phyloP scores from a whole-genome alignment of 2,329 filamentous ascomycete genomes.

The Capronia coronata region DNA sequence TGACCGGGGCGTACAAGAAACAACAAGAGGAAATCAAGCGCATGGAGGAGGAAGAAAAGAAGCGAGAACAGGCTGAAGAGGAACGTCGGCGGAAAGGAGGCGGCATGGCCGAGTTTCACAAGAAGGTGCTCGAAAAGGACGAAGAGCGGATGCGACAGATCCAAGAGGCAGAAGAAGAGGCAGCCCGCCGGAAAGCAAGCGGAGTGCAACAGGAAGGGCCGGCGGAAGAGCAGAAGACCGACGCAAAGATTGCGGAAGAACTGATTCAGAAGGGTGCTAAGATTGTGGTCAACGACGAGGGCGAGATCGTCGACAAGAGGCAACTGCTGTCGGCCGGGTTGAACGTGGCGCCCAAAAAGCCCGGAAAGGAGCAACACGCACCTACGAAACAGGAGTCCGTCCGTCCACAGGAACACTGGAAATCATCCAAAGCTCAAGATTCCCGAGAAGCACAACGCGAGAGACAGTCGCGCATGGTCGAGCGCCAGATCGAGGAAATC shows the following conservation, averaged over 20 bases:
- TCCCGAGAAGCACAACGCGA: conserved; percentile 44
- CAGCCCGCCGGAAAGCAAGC: conserved; percentile 32
- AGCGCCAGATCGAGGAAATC: conserved; percentile 52
- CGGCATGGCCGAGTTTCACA: conserved; percentile 55
- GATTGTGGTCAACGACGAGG: conserved; percentile 57
- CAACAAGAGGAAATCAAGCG: conserved; percentile 56
- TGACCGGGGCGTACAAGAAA: conserved; percentile 58
- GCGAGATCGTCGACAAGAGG: conserved; percentile 58
- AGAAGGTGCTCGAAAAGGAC: conserved; percentile 52
- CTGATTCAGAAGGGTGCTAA: conserved; percentile 47
- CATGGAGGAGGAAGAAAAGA: conserved; percentile 54
- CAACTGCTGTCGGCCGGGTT: conserved; percentile 56
- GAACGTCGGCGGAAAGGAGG: conserved; percentile 43
- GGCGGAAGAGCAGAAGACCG: conserved; percentile 39
- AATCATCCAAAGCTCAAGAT: conserved; percentile 31
- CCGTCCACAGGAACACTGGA: conserved; percentile 17
- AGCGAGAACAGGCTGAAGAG: conserved; percentile 48
- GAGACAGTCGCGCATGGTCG: conserved; percentile 56
- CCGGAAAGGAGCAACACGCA: conserved; percentile 20
- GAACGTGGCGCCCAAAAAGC: conserved; percentile 53
- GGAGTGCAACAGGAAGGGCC: conserved; percentile 31
- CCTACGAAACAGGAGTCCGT: conserved; percentile 5
- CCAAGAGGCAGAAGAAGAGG: conserved; percentile 47
- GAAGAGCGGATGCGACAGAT: conserved; percentile 53
- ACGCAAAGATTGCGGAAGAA: conserved; percentile 51